Evolutionary conservation across 177 flowering plant genomes (phyloP), one percentile per base, ranked within the genome.

Genomic region (Tripterygium wilfordii): DNA sequence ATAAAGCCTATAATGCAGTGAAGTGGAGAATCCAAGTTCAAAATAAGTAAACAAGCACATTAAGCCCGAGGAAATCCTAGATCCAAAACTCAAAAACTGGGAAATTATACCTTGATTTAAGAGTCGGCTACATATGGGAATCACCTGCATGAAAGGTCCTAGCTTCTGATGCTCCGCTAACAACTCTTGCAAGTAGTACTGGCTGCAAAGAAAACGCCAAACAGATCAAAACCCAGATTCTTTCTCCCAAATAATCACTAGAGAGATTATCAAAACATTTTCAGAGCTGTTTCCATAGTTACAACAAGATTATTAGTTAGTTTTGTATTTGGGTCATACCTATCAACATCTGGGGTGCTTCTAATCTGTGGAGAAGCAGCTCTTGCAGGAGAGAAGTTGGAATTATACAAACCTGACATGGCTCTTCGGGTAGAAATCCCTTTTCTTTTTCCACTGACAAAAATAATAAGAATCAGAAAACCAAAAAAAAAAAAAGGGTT

Each of bases 321-420:
- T n/a, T 21, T 19, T n/a, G 8, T n/a, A 36, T 4, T 6, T n/a
- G 43, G 19, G 15, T 8, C n/a, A 19, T 42, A 89, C 96, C 94
- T 84, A 53, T 79, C 85, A 40, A 66, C 67, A 63, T 79, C 92
- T 1, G 88, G 68, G 36, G 77, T 66, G 64, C 39, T 74, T 68
- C 90, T 77, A 68, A 89, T 89, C 78, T 82, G 96, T 0, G 97
- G 97, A 60, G 97, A 87, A 33, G 54, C 83, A 38, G 91, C 83
- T 72, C 96, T 72, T 1, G 94, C 83, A 19, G 97, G 88, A 19
- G 88, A 87, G 74, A 80, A 89, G 76, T 74, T 87, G 63, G 75
- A 79, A 58, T 79, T 72, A 47, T 84, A 87, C 50, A 84, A 56
- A 27, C 97, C 88, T 35, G 92, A 83, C 97, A 89, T 85, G n/a